A percentile compares a stretch with the other conserved stretches of the same genome.
Conservation (phyloP, 108 stramenopile genomes). For the Mayamaea pseudoterrestris region DNA sequence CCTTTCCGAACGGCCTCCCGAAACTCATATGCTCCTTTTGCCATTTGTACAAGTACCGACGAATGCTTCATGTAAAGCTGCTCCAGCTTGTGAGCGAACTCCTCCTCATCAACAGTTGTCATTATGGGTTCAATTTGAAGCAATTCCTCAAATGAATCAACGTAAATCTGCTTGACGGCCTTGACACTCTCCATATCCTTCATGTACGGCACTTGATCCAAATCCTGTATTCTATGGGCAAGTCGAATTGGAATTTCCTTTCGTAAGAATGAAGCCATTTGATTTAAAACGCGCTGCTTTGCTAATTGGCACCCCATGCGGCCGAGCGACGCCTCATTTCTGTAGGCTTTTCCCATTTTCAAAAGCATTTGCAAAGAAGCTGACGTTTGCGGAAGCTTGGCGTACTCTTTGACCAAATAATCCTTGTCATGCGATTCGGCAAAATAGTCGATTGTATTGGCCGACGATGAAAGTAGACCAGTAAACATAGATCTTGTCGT, state of each 20-base stretch:
- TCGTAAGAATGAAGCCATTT: conserved; percentile 87
- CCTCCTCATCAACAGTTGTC: conserved; percentile 46
- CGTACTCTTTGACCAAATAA: conserved; percentile 29
- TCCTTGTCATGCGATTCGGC: too few species aligned
- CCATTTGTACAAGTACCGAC: conserved; percentile 90
- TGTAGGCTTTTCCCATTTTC: conserved; percentile 77
- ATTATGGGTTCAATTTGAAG: conserved; percentile 51
- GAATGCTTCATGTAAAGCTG: conserved; percentile 90
- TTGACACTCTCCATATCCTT: conserved; percentile 57
- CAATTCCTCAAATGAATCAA: conserved; percentile 78
- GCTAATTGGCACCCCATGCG: conserved; percentile 22
- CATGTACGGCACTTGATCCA: conserved; percentile 72
- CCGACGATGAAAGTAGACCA: too few species aligned
- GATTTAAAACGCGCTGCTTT: conserved; percentile 40
- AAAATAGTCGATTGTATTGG: too few species aligned
- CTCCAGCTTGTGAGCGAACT: conserved; percentile 77
- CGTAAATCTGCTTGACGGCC: conserved; percentile 86
- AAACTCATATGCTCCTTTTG: conserved; percentile 91
- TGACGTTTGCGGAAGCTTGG: conserved; percentile 38
- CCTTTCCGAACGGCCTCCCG: conserved; percentile 46
- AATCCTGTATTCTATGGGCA: conserved; percentile 89
- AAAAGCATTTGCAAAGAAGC: conserved; percentile 67
- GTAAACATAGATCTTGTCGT: too few species aligned
- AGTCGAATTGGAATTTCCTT: conserved; percentile 95
- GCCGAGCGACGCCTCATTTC: conserved; percentile 38